Evolutionary conservation across 192 early-diverging fungal genomes (phyloP).

Genomic region (Linnemannia elongata): DNA sequence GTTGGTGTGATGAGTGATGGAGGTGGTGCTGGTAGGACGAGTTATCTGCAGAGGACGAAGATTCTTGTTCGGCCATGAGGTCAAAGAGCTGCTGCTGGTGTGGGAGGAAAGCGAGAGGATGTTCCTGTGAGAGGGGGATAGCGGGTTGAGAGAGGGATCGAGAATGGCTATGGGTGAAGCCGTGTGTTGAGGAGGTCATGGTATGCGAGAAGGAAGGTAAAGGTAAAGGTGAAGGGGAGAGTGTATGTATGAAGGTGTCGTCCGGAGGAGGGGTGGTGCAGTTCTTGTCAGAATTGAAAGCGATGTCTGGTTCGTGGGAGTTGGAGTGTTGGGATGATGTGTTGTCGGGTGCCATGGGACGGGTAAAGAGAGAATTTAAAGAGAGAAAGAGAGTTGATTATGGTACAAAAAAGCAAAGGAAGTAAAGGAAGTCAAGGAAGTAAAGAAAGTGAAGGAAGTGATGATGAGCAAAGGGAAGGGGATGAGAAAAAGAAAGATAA

Average conservation of each 20-base stretch:
- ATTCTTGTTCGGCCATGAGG: constrained; percentile 11
- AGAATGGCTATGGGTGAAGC: not conserved
- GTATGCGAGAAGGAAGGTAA: not conserved
- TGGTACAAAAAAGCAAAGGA: not conserved
- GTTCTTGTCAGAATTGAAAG: not conserved
- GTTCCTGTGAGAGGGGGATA: constrained; percentile 16
- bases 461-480: not conserved
- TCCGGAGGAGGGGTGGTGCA: not conserved
- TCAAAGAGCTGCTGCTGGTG: constrained; percentile 16
- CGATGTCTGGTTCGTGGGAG: not conserved
- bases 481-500: not conserved
- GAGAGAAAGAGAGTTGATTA: not conserved
- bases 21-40: not conserved
- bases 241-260: not conserved
- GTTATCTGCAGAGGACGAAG: not conserved
- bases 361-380: not conserved
- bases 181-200: not conserved
- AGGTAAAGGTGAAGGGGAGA: constrained; percentile 2
- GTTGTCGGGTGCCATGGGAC: not conserved
- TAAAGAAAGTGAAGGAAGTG: not conserved
- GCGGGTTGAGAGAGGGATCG: constrained; percentile 18
- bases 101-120: not conserved
- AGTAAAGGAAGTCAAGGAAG: not conserved
- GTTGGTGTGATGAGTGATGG: too few relatives aligned
- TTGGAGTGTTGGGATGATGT: not conserved